phyloP scores from a whole-genome alignment of 2,329 filamentous ascomycete genomes.

The Ophiocordyceps polyrhachis-furcata region DNA sequence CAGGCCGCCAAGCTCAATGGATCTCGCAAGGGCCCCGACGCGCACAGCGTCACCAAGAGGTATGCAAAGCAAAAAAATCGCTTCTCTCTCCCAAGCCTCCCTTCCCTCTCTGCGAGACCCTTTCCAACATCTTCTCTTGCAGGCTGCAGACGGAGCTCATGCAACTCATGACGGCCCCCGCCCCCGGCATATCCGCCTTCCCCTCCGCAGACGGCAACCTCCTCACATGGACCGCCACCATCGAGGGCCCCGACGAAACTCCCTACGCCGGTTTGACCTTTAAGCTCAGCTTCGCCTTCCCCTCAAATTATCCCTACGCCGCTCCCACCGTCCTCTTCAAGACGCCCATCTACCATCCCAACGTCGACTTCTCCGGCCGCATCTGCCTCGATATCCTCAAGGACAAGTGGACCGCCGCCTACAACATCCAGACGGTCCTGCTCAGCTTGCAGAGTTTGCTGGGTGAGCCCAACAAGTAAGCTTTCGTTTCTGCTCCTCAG shows the following conservation, averaged over 20 bases:
- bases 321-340: slow-evolving; percentile 89
- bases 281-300: slow-evolving; percentile 85
- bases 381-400: slow-evolving; percentile 98
- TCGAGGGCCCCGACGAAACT: slow-evolving; percentile 77
- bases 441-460: slow-evolving; percentile 87
- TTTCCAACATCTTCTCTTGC: slow-evolving; percentile 2
- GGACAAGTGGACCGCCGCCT: slow-evolving; percentile 97
- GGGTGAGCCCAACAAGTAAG: slow-evolving; percentile 92
- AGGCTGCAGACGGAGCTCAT: slow-evolving; percentile 96
- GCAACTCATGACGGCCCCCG: slow-evolving; percentile 92
- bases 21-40: slow-evolving; percentile 40
- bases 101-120: too few species aligned
- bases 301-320: slow-evolving; percentile 80
- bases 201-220: slow-evolving; percentile 80
- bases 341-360: slow-evolving; percentile 97
- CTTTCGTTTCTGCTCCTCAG: slow-evolving; percentile 15
- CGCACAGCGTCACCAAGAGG: slow-evolving; percentile 64
- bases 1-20: slow-evolving; percentile 43
- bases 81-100: neutral
- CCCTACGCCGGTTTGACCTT: slow-evolving; percentile 77
- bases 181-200: slow-evolving; percentile 87
- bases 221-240: slow-evolving; percentile 83
- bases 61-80: slow-evolving; percentile 17
- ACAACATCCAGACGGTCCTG: slow-evolving; percentile 88
- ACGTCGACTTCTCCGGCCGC: slow-evolving; percentile 89